A percentile compares a stretch with the other conserved stretches of the same genome.
phyloP scores from a whole-genome alignment of 345 rosid species.

The Raphanus raphanistrum region DNA sequence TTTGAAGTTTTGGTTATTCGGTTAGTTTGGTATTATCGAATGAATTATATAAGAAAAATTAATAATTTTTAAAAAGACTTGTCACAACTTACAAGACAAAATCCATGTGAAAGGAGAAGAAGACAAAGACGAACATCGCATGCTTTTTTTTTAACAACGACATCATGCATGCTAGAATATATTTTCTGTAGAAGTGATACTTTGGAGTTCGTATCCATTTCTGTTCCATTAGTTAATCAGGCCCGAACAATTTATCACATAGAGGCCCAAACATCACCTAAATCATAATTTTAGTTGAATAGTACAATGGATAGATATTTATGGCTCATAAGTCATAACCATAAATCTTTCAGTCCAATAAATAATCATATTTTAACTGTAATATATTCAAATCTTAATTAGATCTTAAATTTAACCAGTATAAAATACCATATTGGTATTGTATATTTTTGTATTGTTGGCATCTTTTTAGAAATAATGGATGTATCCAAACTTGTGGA shows the following conservation, averaged over 20 bases:
- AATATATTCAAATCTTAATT: not conserved
- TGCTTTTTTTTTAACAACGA: not conserved
- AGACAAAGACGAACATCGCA: not conserved
- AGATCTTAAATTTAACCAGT: not conserved
- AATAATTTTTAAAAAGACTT: too few species aligned
- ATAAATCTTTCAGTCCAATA: not conserved
- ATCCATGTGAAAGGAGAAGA: not conserved
- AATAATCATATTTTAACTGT: not conserved
- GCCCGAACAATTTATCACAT: not conserved
- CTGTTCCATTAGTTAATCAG: not conserved
- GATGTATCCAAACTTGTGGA: slow-evolving; percentile 35
- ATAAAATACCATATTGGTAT: not conserved
- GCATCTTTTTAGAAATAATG: slow-evolving; percentile 8
- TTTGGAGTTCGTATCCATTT: not conserved
- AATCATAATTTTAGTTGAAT: not conserved
- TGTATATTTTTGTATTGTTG: not conserved
- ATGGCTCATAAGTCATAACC: not conserved
- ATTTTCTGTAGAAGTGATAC: not conserved
- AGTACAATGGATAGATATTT: not conserved
- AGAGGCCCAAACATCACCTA: not conserved
- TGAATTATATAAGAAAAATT: too few species aligned
- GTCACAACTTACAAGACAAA: not conserved
- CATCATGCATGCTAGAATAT: not conserved
- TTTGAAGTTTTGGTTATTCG: too few species aligned
- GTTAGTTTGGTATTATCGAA: not conserved